phyloP scores from a whole-genome alignment of 805 yeast species.

The Cyberlindnera mrakii region DNA sequence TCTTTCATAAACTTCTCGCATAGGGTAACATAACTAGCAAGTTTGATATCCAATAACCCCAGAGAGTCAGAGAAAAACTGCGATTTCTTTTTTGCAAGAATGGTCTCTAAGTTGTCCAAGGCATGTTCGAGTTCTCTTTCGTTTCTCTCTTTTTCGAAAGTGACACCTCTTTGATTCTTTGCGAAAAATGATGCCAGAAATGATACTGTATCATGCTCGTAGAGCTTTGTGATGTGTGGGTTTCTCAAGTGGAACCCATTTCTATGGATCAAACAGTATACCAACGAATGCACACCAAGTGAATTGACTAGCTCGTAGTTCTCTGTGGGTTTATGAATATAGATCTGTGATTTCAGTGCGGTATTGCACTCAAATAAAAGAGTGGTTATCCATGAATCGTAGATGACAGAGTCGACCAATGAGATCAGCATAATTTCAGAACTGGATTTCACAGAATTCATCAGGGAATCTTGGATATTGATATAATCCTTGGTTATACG shows the following conservation, averaged over 20 bases:
- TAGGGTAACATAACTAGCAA: constrained; percentile 27
- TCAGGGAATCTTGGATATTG: constrained; percentile 31
- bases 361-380: constrained; percentile 21
- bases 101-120: constrained; percentile 20
- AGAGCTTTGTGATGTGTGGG: constrained; percentile 21
- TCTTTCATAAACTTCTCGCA: constrained; percentile 16
- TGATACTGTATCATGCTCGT: constrained; percentile 2
- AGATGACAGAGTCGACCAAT: constrained; percentile 40
- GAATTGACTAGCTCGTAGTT: constrained; percentile 6
- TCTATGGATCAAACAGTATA: constrained; percentile 24
- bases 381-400: constrained; percentile 43
- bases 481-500: constrained; percentile 33
- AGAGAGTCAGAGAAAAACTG: constrained; percentile 17
- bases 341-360: constrained; percentile 19
- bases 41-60: constrained; percentile 25
- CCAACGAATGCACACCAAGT: constrained; percentile 8
- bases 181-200: constrained; percentile 5
- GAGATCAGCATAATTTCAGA: constrained; percentile 31
- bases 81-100: constrained; percentile 13
- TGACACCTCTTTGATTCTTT: constrained; percentile 5
- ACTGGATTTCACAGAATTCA: constrained; percentile 26
- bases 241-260: constrained; percentile 33
- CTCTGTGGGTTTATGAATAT: constrained; percentile 13
- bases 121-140: constrained; percentile 19
- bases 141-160: constrained; percentile 15